phyloP scores from a whole-genome alignment of 78 protist genomes.

The Tieghemostelium lacteum region DNA sequence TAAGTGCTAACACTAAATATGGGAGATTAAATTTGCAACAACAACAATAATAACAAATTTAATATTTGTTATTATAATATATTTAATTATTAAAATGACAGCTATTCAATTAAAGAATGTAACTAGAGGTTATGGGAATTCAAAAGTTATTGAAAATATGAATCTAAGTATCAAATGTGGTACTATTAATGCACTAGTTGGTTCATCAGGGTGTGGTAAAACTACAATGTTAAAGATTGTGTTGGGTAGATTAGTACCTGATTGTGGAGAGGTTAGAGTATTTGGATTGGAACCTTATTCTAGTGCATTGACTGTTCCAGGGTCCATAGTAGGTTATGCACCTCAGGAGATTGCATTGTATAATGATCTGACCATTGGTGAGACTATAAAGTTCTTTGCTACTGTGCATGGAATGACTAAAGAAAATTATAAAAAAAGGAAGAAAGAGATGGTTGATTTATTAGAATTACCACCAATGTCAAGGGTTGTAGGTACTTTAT shows the following conservation, averaged over 20 bases:
- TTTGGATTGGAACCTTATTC: slow-evolving; percentile 47
- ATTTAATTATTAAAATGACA: no score
- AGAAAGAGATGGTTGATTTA: not conserved
- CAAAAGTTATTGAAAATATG: slow-evolving; percentile 4
- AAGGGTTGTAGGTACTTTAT: not conserved
- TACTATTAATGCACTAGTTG: slow-evolving; percentile 45
- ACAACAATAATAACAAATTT: no score
- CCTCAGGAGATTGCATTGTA: slow-evolving; percentile 80
- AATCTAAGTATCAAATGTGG: slow-evolving; percentile 15
- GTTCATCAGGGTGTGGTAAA: slow-evolving; percentile 85
- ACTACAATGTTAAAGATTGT: not conserved
- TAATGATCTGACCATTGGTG: slow-evolving; percentile 36
- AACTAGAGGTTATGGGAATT: slow-evolving; percentile 29
- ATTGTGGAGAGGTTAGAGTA: slow-evolving; percentile 24
- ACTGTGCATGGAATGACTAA: slow-evolving; percentile 11
- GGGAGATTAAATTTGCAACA: no score
- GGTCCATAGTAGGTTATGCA: slow-evolving; percentile 60
- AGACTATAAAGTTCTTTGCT: slow-evolving; percentile 52
- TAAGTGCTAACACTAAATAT: no score
- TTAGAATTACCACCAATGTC: not conserved
- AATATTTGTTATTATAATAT: no score
- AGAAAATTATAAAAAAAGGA: not conserved
- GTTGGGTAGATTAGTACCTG: not conserved
- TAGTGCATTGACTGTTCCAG: slow-evolving; percentile 21
- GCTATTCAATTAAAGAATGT: slow-evolving; percentile 3